Percentiles rank a stretch among this genome's conserved stretches.
These are phyloP conservation scores for Aphanocladium album DNA, from an alignment of 2,329 filamentous ascomycete species.

Conservation along the genomic window DNA sequence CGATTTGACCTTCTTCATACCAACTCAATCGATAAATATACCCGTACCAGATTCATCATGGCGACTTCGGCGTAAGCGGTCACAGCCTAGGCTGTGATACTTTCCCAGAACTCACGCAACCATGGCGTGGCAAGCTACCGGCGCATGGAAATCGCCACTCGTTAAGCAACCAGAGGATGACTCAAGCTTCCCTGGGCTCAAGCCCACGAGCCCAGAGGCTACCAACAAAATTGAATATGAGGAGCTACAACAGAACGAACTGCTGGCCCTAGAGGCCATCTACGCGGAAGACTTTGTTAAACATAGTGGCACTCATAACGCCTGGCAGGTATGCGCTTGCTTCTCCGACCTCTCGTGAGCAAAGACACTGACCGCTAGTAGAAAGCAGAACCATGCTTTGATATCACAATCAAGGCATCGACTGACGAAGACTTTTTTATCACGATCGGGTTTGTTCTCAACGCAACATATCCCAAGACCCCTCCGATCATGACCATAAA, in stretches of 20 bases:
- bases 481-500: slow-evolving; percentile 67
- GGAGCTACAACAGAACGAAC: slow-evolving; percentile 81
- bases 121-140: slow-evolving; percentile 50
- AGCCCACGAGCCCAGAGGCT: slow-evolving; percentile 36
- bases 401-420: slow-evolving; percentile 69
- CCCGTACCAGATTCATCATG: slow-evolving; percentile 31
- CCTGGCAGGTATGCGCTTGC: slow-evolving; percentile 69
- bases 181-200: slow-evolving; percentile 49
- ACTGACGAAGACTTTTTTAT: slow-evolving; percentile 67
- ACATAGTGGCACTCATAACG: slow-evolving; percentile 63
- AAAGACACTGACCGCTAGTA: slow-evolving; percentile 29
- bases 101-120: slow-evolving; percentile 30
- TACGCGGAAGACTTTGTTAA: slow-evolving; percentile 84
- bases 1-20: slow-evolving; percentile 4
- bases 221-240: slow-evolving; percentile 61
- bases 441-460: slow-evolving; percentile 72
- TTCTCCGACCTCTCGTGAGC: slow-evolving; percentile 15
- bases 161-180: slow-evolving; percentile 38
- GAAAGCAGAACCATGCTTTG: slow-evolving; percentile 80
- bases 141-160: slow-evolving; percentile 44
- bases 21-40: neutral
- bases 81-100: slow-evolving; percentile 51
- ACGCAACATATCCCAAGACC: slow-evolving; percentile 86
- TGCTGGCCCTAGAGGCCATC: slow-evolving; percentile 79
- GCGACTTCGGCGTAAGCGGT: slow-evolving; percentile 42